Conservation (phyloP, 140 eudicot species). For the Bidens hawaiensis region DNA sequence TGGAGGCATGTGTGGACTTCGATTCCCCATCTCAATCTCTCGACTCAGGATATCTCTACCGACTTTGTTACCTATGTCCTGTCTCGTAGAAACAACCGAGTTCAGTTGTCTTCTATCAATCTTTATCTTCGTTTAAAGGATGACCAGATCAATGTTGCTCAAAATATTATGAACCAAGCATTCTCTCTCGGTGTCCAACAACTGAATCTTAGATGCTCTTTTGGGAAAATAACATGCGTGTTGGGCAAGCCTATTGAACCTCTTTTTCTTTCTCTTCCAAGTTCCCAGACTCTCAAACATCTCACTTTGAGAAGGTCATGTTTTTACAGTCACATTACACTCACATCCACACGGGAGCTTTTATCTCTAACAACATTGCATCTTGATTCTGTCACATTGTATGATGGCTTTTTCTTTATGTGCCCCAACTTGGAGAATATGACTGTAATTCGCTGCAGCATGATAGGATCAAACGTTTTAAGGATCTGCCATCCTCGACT, state of each 20-base stretch:
- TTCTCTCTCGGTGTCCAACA: neutral
- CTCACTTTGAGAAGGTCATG: neutral
- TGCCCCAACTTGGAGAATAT: slow-evolving; percentile 20
- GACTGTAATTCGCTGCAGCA: too few relatives aligned
- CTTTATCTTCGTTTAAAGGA: neutral
- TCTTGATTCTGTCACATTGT: neutral
- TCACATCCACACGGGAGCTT: neutral
- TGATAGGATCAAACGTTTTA: too few relatives aligned
- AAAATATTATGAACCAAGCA: neutral
- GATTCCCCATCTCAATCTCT: neutral
- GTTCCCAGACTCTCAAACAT: neutral
- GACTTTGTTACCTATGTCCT: neutral
- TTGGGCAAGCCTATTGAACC: neutral
- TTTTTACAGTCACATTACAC: neutral
- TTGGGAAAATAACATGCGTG: neutral
- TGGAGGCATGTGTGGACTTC: neutral
- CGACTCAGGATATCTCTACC: neutral
- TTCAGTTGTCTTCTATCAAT: neutral
- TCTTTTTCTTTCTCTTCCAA: neutral
- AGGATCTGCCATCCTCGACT: too few relatives aligned
- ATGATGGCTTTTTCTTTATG: neutral
- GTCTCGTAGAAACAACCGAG: neutral
- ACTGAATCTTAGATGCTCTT: neutral
- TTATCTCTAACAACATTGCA: neutral
- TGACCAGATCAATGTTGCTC: neutral